Base-by-base conservation (phyloP, 2,329 filamentous ascomycete genomes). In the Phyllosticta citrichinensis region DNA sequence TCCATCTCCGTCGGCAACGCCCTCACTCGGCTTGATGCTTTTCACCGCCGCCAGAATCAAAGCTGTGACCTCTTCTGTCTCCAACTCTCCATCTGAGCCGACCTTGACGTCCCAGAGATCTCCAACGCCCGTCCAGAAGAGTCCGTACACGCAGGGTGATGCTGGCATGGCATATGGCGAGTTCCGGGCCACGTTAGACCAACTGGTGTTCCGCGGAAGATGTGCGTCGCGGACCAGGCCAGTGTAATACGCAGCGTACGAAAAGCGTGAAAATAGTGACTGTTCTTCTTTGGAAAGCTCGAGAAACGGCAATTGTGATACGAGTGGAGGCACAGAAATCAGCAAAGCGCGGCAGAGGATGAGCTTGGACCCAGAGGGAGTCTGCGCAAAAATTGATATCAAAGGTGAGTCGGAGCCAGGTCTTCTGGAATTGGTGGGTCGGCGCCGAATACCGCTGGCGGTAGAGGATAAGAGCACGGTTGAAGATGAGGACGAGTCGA, bases 281-380 rank as follows among this genome's bases (percentile, higher is more conserved):
- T 19, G 56, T 60, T 81, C 79, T 0, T 64, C 50, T 0, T 55
- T 1, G 40, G 65, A 66, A 5, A 80, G 67, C 60, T 75, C 74
- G 62, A 77, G 76, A 0, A 65, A 66, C 0, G 59, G 5, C 4
- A 80, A 67, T 35, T 52, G 30, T 5, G 33, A 4, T 3, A 74
- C 53, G 30, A 68, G 69, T 2, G 75, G 77, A 0, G 77, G 78
- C 9, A 76, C 71, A n/a, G 76, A 67, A 19, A 76, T 68, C 11
- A 81, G 63, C 1, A 81, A 64, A 57, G 76, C 74, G 40, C 72
- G 72, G 2, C 75, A 75, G 53, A 68, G 62, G 52, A 80, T 67
- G 61, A 66, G 63, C 55, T 68, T 68, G 9, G 6, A 10, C 17
- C 67, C 67, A 2, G 51, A 22, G 0, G 68, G 62, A 0, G 68